These are phyloP conservation scores for Plasmodium coatneyi DNA, from an alignment of 169 alveolate species.

Conservation along the genomic window DNA sequence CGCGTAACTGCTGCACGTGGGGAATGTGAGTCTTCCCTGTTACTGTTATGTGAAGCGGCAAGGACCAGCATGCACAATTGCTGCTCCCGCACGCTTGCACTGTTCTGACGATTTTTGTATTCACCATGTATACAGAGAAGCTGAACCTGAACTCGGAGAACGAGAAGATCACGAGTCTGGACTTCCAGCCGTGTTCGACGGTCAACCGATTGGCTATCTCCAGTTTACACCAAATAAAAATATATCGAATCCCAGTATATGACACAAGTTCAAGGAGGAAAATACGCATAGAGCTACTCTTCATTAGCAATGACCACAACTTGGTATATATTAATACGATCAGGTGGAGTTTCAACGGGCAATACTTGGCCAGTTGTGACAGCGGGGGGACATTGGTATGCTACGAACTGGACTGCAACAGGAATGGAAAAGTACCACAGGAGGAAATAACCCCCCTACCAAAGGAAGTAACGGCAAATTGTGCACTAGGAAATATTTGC, in stretches of 20 bases:
- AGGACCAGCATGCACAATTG: too few species aligned
- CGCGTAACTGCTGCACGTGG: background rate
- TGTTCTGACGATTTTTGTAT: background rate
- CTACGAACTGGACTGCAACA: slow-evolving; percentile 54
- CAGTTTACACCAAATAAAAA: slow-evolving; percentile 54
- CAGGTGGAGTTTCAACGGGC: slow-evolving; percentile 70
- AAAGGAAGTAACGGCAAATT: background rate
- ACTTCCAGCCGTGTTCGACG: slow-evolving; percentile 19
- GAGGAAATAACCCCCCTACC: background rate
- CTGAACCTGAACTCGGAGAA: slow-evolving; percentile 41
- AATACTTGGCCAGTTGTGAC: slow-evolving; percentile 65
- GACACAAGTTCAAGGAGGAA: slow-evolving; percentile 1
- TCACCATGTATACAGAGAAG: slow-evolving; percentile 64
- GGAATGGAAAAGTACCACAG: slow-evolving; percentile 16
- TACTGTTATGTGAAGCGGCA: too few species aligned
- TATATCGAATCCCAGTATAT: slow-evolving; percentile 27
- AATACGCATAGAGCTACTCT: slow-evolving; percentile 27
- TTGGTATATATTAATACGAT: slow-evolving; percentile 63
- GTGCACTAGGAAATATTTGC: background rate
- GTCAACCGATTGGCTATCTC: slow-evolving; percentile 67
- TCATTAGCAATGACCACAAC: slow-evolving; percentile 64
- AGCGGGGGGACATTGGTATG: slow-evolving; percentile 68
- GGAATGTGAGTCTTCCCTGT: background rate
- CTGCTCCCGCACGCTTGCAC: too few species aligned
- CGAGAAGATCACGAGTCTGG: slow-evolving; percentile 60